These are phyloP conservation scores for Sedum album DNA, from an alignment of 164 flowering plant species.

Conservation along the genomic window DNA sequence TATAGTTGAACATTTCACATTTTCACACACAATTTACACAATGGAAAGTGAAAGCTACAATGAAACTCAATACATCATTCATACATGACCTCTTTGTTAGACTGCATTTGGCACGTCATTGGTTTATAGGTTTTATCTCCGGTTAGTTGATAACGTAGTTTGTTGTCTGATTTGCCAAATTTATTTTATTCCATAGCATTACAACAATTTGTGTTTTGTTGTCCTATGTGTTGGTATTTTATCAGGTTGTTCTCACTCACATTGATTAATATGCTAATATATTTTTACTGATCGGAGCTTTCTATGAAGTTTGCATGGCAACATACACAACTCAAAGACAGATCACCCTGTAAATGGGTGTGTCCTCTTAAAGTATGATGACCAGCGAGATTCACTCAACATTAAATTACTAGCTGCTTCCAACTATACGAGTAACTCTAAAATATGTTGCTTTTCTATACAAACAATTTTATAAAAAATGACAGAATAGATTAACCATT, in stretches of 20 bases:
- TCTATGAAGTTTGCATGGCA: background rate
- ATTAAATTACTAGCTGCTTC: too few relatives aligned
- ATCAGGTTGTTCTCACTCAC: background rate
- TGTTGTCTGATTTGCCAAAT: background rate
- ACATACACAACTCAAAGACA: background rate
- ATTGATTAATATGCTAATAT: background rate
- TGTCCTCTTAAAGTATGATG: background rate
- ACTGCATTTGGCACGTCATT: background rate
- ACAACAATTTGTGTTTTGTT: background rate
- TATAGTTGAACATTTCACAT: background rate
- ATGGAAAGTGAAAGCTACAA: background rate
- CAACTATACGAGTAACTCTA: too few relatives aligned
- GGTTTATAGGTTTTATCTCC: background rate
- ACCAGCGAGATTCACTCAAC: background rate
- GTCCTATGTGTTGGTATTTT: background rate
- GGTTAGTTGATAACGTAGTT: background rate
- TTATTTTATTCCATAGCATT: background rate
- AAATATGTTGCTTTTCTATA: too few relatives aligned
- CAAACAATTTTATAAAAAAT: too few relatives aligned
- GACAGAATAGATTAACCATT: too few relatives aligned
- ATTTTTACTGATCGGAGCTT: background rate
- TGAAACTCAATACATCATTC: background rate
- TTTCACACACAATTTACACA: background rate
- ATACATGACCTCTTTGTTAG: background rate
- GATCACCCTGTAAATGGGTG: background rate